These are phyloP conservation scores for Podaxis sp. DNA, from an alignment of 768 basidiomycete genomes.

Conservation along the genomic window DNA sequence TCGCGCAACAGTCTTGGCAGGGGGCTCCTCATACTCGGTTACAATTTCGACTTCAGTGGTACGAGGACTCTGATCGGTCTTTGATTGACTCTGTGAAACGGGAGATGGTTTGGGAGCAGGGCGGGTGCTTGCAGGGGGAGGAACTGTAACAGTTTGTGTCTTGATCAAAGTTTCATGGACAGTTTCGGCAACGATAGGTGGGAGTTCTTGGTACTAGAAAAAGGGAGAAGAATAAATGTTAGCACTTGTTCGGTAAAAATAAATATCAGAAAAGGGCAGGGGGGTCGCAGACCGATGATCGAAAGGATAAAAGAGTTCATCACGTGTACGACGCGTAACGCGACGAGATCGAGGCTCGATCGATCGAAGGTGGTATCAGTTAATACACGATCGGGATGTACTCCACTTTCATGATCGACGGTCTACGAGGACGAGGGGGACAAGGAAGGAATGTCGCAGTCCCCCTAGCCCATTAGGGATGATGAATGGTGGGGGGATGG, in stretches of 20 bases:
- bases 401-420: slow-evolving; percentile 37
- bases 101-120: slow-evolving; percentile 73
- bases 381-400: slow-evolving; percentile 33
- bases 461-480: slow-evolving; percentile 93
- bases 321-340: slow-evolving; percentile 37
- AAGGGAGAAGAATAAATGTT: slow-evolving; percentile 25
- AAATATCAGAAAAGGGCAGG: slow-evolving; percentile 19
- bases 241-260: slow-evolving; percentile 25
- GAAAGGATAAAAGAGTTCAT: slow-evolving; percentile 29
- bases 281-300: slow-evolving; percentile 37
- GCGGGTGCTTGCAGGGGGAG: slow-evolving; percentile 78
- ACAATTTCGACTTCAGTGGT: slow-evolving; percentile 73
- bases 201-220: slow-evolving; percentile 45
- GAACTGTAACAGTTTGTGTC: slow-evolving; percentile 68
- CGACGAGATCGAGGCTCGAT: slow-evolving; percentile 33
- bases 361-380: slow-evolving; percentile 29
- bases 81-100: slow-evolving; percentile 55
- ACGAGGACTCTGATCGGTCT: slow-evolving; percentile 63
- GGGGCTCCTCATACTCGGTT: slow-evolving; percentile 54
- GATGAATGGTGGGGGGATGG: slow-evolving; percentile 46
- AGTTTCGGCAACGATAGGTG: slow-evolving; percentile 46
- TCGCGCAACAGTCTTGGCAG: slow-evolving; percentile 39
- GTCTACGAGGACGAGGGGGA: slow-evolving; percentile 67
- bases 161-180: slow-evolving; percentile 61
- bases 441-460: slow-evolving; percentile 70